Evolutionary conservation across 805 yeast genomes (phyloP).

Genomic region (Lipomyces sp.): DNA sequence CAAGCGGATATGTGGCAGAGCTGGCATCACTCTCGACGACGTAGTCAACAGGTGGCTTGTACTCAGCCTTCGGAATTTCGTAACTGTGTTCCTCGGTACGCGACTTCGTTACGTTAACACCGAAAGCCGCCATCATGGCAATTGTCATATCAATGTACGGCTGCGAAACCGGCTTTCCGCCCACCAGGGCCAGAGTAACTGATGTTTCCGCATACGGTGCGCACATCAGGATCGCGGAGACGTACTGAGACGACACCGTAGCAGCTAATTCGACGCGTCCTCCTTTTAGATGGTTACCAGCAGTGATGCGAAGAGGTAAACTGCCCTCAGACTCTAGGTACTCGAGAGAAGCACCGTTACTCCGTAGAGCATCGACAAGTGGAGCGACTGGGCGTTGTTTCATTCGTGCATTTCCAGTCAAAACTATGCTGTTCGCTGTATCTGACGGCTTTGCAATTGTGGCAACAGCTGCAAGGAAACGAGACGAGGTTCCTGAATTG

Average conservation of each 20-base stretch:
- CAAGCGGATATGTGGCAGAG: slow-evolving; percentile 96
- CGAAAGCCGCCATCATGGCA: slow-evolving; percentile 90
- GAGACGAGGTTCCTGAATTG: slow-evolving; percentile 97
- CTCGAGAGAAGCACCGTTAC: slow-evolving; percentile 76
- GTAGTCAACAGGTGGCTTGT: slow-evolving; percentile 80
- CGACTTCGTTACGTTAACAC: slow-evolving; percentile 74
- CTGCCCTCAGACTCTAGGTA: slow-evolving; percentile 81
- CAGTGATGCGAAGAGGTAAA: slow-evolving; percentile 73
- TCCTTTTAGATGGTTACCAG: slow-evolving; percentile 78
- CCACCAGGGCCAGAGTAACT: slow-evolving; percentile 84
- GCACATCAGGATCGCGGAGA: slow-evolving; percentile 93
- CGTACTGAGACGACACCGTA: slow-evolving; percentile 95
- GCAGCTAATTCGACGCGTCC: slow-evolving; percentile 94
- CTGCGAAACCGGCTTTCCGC: slow-evolving; percentile 97
- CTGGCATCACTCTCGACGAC: slow-evolving; percentile 96
- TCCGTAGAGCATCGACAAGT: slow-evolving; percentile 82
- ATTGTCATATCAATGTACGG: slow-evolving; percentile 97
- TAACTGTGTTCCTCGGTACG: slow-evolving; percentile 79
- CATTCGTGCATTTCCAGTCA: slow-evolving; percentile 97
- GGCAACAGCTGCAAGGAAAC: slow-evolving; percentile 91
- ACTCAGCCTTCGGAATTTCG: slow-evolving; percentile 83
- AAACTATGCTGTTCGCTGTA: slow-evolving; percentile 54
- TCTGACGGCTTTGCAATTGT: slow-evolving; percentile 61
- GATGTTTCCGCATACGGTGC: slow-evolving; percentile 94
- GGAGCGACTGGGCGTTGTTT: slow-evolving; percentile 98